Evolutionary conservation across 169 alveolate species (phyloP), one percentile per base, ranked within the genome.

Genomic region (Eimeria praecox): DNA sequence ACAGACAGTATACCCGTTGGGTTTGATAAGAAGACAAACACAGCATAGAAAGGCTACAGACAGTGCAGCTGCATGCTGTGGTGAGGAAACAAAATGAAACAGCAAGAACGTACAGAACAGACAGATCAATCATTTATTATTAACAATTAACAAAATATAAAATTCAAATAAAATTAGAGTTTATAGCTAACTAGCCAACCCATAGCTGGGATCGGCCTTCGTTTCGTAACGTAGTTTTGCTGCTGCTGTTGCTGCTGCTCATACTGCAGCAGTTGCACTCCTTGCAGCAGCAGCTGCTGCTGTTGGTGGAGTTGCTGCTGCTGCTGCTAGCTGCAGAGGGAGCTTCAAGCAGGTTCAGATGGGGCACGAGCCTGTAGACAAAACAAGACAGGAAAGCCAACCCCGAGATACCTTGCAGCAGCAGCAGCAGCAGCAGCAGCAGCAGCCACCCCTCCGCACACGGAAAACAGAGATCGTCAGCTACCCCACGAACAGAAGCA

Each of bases 321-420:
- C 75, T n/a, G 75, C 40, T 64, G 75, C 14, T 27, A 64, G 75
- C 40, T 64, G 42, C 75, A 24, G 35, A 22, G n/a, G 69, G 40
- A 6, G 38, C 38, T 64, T 27, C 38, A 16, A 27, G 38, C 16
- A 64, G 66, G 89, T 9, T 44, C 56, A 80, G 35, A 80, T 80
- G 27, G 89, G 89, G 69, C 89, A 80, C 69, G 89, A 80, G 30
- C 89, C 89, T 80, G 69, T 42, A 22, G 24, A 42, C 86, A 24
- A 24, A n/a, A 64, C 40, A 52, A 20, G 22, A 46, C 42, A 27
- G n/a, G 27, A 1, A 49, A 16, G 42, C 12, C 20, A 44, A 3
- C 8, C 30, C 22, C 44, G 5, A 22, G 42, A 80, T 3, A n/a
- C 42, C 18, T 20, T 2, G 66, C 89, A 46, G 62, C 38, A 46